phyloP scores from a whole-genome alignment of 179 eudicot genomes.

The Patellifolia procumbens region DNA sequence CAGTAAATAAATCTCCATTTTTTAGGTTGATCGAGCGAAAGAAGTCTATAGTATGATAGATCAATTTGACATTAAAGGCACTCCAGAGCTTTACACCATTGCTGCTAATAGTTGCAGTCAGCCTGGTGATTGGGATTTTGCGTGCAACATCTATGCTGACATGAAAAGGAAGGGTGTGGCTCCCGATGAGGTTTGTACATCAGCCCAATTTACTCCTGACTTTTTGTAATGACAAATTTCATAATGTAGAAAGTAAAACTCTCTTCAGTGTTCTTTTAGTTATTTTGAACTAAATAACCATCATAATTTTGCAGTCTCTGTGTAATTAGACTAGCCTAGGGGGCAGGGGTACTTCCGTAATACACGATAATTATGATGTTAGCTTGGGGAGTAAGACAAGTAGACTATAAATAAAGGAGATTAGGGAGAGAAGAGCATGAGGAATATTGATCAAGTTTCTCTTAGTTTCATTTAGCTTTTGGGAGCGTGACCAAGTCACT shows the following conservation, averaged over 20 bases:
- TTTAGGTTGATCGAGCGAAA: conserved; percentile 74
- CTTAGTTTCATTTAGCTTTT: too few relatives aligned
- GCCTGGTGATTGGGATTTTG: conserved; percentile 91
- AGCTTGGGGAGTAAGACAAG: too few relatives aligned
- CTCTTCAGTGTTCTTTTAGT: background rate
- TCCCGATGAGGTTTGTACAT: conserved; percentile 80
- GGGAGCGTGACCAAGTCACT: too few relatives aligned
- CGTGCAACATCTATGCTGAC: conserved; percentile 76
- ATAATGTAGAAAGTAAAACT: background rate
- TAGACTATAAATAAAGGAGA: too few relatives aligned
- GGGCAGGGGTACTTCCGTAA: too few relatives aligned
- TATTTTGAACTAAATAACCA: background rate
- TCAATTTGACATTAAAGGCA: conserved; percentile 73
- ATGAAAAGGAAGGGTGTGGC: conserved; percentile 77
- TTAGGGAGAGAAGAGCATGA: too few relatives aligned
- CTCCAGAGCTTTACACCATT: conserved; percentile 95
- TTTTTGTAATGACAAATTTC: background rate
- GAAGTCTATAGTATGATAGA: conserved; percentile 77
- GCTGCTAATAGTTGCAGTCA: conserved; percentile 91
- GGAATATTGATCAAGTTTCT: too few relatives aligned
- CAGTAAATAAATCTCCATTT: background rate
- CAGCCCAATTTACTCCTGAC: background rate
- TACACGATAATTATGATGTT: too few relatives aligned
- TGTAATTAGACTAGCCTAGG: too few relatives aligned
- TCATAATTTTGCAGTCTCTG: too few relatives aligned